Evolutionary conservation across 257 asterid genomes (phyloP).

Genomic region (Pogostemon cablin): DNA sequence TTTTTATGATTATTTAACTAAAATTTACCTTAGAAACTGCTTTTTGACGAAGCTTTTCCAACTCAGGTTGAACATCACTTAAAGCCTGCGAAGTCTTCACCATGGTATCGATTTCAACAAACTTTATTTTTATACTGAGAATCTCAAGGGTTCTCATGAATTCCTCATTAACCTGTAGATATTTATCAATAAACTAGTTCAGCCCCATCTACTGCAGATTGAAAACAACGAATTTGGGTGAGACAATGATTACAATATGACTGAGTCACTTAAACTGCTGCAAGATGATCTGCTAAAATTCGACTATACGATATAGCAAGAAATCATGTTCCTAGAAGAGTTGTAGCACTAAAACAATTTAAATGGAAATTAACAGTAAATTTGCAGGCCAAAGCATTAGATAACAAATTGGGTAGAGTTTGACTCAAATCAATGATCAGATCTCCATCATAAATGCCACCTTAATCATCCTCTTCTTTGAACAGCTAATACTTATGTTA

Average conservation of each 20-base stretch:
- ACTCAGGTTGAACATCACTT: constrained; percentile 91
- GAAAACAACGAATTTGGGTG: constrained; percentile 31
- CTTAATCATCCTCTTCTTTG: constrained; percentile 19
- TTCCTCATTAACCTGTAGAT: constrained; percentile 87
- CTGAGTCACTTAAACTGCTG: constrained; percentile 10
- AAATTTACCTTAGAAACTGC: constrained; percentile 89
- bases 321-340: constrained; percentile 15
- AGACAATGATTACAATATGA: constrained; percentile 21
- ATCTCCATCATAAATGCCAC: neutral
- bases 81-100: constrained; percentile 88
- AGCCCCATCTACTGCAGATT: constrained; percentile 33
- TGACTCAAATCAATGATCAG: constrained; percentile 6
- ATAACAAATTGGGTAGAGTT: neutral
- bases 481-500: neutral
- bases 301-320: constrained; percentile 24
- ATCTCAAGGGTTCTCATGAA: constrained; percentile 85
- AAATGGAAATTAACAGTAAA: constrained; percentile 18
- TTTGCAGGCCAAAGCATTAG: constrained; percentile 24
- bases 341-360: constrained; percentile 14
- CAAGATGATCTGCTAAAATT: constrained; percentile 22
- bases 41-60: constrained; percentile 94
- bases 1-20: constrained; percentile 16
- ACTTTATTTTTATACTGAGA: constrained; percentile 87
- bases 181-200: constrained; percentile 25
- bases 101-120: constrained; percentile 71